Percentiles rank a stretch among this genome's conserved stretches.
Conservation (phyloP, 805 yeast species). For the Ogataea sp. region DNA sequence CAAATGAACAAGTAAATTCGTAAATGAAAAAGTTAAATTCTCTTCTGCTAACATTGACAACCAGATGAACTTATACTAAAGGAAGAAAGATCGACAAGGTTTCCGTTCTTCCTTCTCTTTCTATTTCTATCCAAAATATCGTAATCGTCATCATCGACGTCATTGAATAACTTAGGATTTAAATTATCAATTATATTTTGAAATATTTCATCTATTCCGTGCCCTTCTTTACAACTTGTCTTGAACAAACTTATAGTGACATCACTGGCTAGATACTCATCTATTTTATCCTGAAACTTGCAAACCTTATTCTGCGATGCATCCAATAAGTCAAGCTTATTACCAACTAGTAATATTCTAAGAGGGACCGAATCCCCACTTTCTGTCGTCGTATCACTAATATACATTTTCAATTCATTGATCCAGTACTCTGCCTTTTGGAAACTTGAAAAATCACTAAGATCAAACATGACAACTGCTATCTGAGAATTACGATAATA, state of each 20-base stretch:
- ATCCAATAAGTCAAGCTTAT: slow-evolving; percentile 60
- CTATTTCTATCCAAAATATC: slow-evolving; percentile 2
- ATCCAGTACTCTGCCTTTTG: slow-evolving; percentile 83
- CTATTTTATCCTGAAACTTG: slow-evolving; percentile 12
- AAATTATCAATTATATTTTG: slow-evolving; percentile 20
- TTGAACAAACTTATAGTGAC: slow-evolving; percentile 18
- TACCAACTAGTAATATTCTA: slow-evolving; percentile 59
- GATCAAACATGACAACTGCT: slow-evolving; percentile 84
- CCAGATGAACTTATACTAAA: slow-evolving; percentile 1
- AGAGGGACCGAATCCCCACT: slow-evolving; percentile 15
- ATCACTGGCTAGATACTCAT: slow-evolving; percentile 15
- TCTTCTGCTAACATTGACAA: slow-evolving; percentile 19
- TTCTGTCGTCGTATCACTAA: slow-evolving; percentile 12
- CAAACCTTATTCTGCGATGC: slow-evolving; percentile 9
- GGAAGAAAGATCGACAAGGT: slow-evolving; percentile 7
- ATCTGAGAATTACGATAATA: slow-evolving; percentile 74
- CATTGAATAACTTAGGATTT: slow-evolving; percentile 19
- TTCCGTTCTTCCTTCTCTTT: slow-evolving; percentile 1
- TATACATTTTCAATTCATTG: slow-evolving; percentile 50
- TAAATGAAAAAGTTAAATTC: background rate
- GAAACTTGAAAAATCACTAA: slow-evolving; percentile 47
- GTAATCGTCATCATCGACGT: slow-evolving; percentile 10
- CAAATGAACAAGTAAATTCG: too few relatives aligned
- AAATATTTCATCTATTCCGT: slow-evolving; percentile 45
- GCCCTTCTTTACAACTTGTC: slow-evolving; percentile 69